These are phyloP conservation scores for Xylariaceae sp. DNA, from an alignment of 2,329 filamentous ascomycete species.

Conservation along the genomic window DNA sequence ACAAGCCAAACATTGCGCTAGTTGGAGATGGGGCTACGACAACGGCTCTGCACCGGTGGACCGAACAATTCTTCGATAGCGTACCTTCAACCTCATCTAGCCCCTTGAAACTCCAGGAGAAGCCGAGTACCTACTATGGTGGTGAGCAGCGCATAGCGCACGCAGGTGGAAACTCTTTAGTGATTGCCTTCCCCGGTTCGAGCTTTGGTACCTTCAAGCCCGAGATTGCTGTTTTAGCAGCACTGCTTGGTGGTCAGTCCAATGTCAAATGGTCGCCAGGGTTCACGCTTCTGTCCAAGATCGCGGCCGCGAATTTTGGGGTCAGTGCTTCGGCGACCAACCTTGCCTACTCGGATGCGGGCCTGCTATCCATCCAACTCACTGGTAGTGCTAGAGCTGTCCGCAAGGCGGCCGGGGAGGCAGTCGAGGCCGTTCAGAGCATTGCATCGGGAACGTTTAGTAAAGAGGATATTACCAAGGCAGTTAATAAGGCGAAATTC, in stretches of 20 bases:
- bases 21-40: constrained; percentile 86
- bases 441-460: constrained; percentile 74
- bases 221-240: constrained; percentile 82
- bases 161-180: constrained; percentile 75
- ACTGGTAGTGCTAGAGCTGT: constrained; percentile 74
- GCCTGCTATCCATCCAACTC: constrained; percentile 83
- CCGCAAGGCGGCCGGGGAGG: constrained; percentile 71
- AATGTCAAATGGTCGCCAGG: constrained; percentile 95
- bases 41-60: constrained; percentile 81
- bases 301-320: constrained; percentile 65
- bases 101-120: constrained; percentile 58
- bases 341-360: constrained; percentile 88
- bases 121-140: constrained; percentile 84
- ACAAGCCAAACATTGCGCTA: constrained; percentile 87
- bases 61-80: constrained; percentile 85
- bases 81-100: constrained; percentile 59
- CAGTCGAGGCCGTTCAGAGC: constrained; percentile 81
- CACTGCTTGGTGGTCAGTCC: constrained; percentile 87
- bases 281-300: constrained; percentile 88
- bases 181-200: constrained; percentile 91
- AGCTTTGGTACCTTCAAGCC: constrained; percentile 83
- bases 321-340: constrained; percentile 75
- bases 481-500: constrained; percentile 91
- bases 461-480: constrained; percentile 89
- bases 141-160: constrained; percentile 90